Conservation (phyloP, 495 filamentous ascomycete species). For the Aspergillus wentii region DNA sequence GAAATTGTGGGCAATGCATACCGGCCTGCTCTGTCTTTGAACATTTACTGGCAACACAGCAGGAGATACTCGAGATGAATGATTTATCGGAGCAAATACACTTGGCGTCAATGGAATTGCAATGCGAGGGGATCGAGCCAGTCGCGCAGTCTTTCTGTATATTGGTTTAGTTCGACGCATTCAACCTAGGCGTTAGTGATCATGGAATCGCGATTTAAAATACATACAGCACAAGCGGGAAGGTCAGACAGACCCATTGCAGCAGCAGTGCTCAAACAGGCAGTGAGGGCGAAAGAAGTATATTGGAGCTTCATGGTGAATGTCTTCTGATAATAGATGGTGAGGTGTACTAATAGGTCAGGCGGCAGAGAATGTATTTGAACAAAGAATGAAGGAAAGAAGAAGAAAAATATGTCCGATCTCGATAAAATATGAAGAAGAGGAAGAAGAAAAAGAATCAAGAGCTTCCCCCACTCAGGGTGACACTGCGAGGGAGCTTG, state of each 20-base stretch:
- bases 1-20: conserved; percentile 21
- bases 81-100: conserved; percentile 63
- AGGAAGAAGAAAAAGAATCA: too few relatives aligned
- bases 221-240: conserved; percentile 45
- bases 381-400: neutral
- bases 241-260: conserved; percentile 39
- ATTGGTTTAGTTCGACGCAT: conserved; percentile 1
- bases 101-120: conserved; percentile 47
- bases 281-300: conserved; percentile 22
- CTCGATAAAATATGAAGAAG: too few relatives aligned
- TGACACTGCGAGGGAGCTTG: too few relatives aligned
- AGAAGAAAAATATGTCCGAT: too few relatives aligned
- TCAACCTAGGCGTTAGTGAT: neutral
- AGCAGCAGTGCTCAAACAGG: conserved; percentile 26
- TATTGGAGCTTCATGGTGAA: conserved; percentile 35
- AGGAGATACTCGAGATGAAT: conserved; percentile 59
- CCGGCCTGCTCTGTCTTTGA: conserved; percentile 47
- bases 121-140: conserved; percentile 41
- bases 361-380: conserved; percentile 4
- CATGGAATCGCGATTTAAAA: neutral
- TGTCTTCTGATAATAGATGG: neutral
- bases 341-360: neutral
- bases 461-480: too few relatives aligned
- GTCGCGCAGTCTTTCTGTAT: conserved; percentile 52
- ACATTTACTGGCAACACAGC: conserved; percentile 61